Conservation (phyloP, 495 filamentous ascomycete genomes). For the Tuber indicum region DNA sequence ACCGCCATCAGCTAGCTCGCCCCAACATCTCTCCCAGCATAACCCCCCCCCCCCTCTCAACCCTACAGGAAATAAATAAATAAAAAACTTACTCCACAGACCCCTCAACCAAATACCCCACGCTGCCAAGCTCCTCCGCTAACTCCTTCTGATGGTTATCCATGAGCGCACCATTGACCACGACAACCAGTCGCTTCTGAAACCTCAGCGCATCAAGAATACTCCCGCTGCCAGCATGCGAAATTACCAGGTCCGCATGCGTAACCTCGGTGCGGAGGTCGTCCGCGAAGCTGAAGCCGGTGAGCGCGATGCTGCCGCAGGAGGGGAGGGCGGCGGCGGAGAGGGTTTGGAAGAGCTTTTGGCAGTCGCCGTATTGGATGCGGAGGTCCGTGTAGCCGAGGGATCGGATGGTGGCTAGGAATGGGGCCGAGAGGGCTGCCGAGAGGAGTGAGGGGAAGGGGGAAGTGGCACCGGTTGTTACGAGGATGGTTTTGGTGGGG, state of each 20-base stretch:
- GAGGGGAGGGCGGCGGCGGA: constrained; percentile 24
- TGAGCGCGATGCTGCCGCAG: constrained; percentile 24
- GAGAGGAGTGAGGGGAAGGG: constrained; percentile 65
- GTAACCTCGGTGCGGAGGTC: constrained; percentile 47
- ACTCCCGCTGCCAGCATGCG: constrained; percentile 91
- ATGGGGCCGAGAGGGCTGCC: constrained; percentile 55
- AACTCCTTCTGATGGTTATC: constrained; percentile 91
- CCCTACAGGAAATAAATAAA: background rate
- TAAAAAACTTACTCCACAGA: constrained; percentile 52
- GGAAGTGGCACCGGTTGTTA: constrained; percentile 89
- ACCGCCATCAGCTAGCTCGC: background rate
- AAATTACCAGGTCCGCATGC: constrained; percentile 64
- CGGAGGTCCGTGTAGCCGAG: constrained; percentile 59
- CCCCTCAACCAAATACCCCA: constrained; percentile 65
- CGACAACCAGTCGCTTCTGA: constrained; percentile 66
- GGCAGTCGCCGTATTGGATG: constrained; percentile 65
- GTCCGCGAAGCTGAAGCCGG: constrained; percentile 58
- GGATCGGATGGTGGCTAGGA: constrained; percentile 53
- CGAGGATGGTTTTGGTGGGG: constrained; percentile 48
- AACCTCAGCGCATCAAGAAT: constrained; percentile 71
- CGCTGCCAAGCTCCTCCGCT: constrained; percentile 60
- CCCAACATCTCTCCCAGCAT: background rate
- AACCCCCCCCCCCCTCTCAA: too few species aligned
- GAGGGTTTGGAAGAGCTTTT: constrained; percentile 19
- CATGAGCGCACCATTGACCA: constrained; percentile 74